phyloP scores from a whole-genome alignment of 176 grass and related monocot species.

The Zizania latifolia region DNA sequence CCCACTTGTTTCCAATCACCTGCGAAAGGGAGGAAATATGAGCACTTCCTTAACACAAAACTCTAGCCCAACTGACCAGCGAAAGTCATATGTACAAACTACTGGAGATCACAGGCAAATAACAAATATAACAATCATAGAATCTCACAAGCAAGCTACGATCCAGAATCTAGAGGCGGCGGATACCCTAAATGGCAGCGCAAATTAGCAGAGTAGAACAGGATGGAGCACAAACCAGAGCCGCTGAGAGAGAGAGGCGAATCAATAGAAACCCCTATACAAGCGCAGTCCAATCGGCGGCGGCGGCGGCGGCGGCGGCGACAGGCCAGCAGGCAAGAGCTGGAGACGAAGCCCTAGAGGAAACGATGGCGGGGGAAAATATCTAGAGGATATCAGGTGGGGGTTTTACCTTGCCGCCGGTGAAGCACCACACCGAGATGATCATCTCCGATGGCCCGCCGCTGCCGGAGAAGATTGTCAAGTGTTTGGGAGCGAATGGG shows the following conservation, averaged over 20 bases:
- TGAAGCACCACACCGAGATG: slow-evolving; percentile 96
- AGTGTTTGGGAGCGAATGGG: neutral
- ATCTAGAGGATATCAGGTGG: too few relatives aligned
- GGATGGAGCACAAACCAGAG: neutral
- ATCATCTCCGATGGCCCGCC: slow-evolving; percentile 59
- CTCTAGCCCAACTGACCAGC: neutral
- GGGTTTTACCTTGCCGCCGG: slow-evolving; percentile 61
- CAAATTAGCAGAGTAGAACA: neutral
- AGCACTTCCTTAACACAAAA: neutral
- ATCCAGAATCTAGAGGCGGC: neutral
- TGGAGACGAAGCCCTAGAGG: neutral
- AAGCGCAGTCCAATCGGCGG: neutral
- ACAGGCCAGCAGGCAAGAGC: neutral
- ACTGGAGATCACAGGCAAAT: neutral
- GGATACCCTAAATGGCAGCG: neutral
- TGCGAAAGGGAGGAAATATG: neutral
- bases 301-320: too few relatives aligned
- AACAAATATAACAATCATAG: neutral
- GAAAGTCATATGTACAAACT: neutral
- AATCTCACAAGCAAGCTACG: neutral
- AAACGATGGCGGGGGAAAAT: neutral
- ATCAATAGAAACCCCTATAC: neutral
- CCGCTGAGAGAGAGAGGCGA: neutral
- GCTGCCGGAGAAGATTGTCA: neutral
- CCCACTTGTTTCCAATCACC: slow-evolving; percentile 99